Evolutionary conservation across 2,329 filamentous ascomycete species (phyloP), one percentile per base, ranked within the genome.

Genomic region (Monascus ruber): DNA sequence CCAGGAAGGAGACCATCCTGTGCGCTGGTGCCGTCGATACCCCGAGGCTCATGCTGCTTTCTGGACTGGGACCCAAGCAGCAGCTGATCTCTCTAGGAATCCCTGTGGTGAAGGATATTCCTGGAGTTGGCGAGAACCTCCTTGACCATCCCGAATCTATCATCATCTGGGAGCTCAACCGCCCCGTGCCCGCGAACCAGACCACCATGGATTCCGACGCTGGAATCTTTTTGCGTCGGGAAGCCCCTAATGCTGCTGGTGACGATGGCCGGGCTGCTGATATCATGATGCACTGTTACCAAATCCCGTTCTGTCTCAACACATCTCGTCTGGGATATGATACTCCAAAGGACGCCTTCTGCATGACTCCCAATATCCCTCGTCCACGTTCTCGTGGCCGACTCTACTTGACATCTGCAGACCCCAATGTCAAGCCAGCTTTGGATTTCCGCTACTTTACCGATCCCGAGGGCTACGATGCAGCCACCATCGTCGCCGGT

Each of bases 281-380:
- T 56, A 68, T 93, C 54, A 94, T 94, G 87, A 91, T 91, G 83
- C 86, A 94, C 69, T 94, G 86, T 74, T 94, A 94, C 70, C 87
- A 94, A 66, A 93, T 94, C 50, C 86, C 86, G 39, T 94, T 94
- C 66, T 84, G 81, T 46, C 77, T 87, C 50, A 94, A 94, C 73
- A 94, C 86, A 1, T 68, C 74, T 40, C 79, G 84, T 32, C 73
- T 94, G 7, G 86, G 86, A 49, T 94, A 81, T 60, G 76, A 79
- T 52, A 69, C 69, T 32, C 76, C 76, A 36, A 68, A 81, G 44
- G 82, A 88, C 53, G 85, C 85, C 38, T 93, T 93, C 71, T 91
- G 85, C 75, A 91, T 91, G 81, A 91, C 85, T 10, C 85, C 85
- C 54, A 91, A 93, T 68, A 91, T 93, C 53, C 85, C 84, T 28